Conservation (phyloP, 306 rosid genomes). For the Datisca glomerata region DNA sequence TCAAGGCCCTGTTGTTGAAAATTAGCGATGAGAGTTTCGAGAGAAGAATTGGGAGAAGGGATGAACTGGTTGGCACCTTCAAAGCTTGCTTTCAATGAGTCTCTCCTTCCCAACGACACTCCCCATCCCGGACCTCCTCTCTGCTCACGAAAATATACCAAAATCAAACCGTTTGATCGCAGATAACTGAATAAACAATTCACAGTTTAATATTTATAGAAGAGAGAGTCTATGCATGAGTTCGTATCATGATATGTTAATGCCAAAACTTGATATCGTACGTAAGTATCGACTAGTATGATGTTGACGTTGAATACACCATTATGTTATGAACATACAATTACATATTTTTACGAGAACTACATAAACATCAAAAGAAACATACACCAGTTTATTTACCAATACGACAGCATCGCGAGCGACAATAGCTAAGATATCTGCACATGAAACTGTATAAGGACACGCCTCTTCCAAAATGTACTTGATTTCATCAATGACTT, state of each 20-base stretch:
- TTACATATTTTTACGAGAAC: not conserved
- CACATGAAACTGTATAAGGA: conserved; percentile 71
- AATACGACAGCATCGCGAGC: conserved; percentile 76
- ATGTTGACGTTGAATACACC: too few species aligned
- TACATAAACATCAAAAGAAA: not conserved
- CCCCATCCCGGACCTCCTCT: conserved; percentile 87
- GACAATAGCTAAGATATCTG: conserved; percentile 68
- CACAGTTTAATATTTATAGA: too few species aligned
- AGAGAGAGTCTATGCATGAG: too few species aligned
- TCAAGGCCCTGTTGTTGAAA: conserved; percentile 65
- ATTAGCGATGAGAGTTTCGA: conserved; percentile 46
- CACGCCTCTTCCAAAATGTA: conserved; percentile 55
- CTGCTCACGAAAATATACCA: conserved; percentile 17
- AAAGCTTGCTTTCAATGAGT: conserved; percentile 66
- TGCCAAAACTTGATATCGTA: too few species aligned
- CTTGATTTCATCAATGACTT: conserved; percentile 64
- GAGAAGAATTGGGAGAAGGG: conserved; percentile 80
- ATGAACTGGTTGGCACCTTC: conserved; percentile 56
- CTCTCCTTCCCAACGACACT: conserved; percentile 63
- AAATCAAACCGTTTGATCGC: too few species aligned
- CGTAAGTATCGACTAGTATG: too few species aligned
- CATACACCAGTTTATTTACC: conserved; percentile 17
- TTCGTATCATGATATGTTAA: too few species aligned
- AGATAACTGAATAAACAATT: too few species aligned
- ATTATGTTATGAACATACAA: not conserved